These are phyloP conservation scores for Pittosporum tobira DNA, from an alignment of 129 eudicot genomes.

Conservation along the genomic window DNA sequence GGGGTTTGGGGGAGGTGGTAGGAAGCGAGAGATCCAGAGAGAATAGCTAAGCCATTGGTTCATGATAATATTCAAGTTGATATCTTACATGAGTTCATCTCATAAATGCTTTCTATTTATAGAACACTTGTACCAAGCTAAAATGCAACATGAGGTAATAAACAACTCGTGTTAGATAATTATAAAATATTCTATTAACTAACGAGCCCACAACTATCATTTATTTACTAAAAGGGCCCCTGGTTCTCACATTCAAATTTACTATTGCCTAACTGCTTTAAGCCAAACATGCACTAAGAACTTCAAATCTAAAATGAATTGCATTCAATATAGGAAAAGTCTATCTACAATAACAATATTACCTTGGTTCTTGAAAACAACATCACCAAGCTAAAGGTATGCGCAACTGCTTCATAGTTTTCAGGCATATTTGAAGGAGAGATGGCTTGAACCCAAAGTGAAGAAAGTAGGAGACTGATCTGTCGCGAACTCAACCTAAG, in stretches of 20 bases:
- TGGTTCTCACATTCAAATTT: neutral
- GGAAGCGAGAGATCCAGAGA: no score
- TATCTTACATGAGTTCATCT: no score
- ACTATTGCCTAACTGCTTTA: neutral
- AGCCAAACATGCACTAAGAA: neutral
- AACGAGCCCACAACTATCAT: no score
- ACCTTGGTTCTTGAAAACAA: slow-evolving; percentile 45
- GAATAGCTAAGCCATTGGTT: no score
- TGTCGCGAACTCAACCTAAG: slow-evolving; percentile 66
- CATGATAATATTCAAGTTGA: no score
- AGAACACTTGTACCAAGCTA: no score
- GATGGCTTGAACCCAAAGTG: slow-evolving; percentile 74
- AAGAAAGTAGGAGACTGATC: slow-evolving; percentile 73
- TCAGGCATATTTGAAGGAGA: slow-evolving; percentile 64
- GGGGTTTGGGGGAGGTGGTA: no score
- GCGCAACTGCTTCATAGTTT: slow-evolving; percentile 80
- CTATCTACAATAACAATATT: slow-evolving; percentile 6
- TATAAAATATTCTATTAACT: no score
- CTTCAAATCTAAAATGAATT: neutral
- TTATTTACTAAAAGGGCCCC: no score
- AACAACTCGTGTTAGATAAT: no score
- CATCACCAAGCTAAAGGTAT: slow-evolving; percentile 72
- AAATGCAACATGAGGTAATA: no score
- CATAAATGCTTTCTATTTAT: no score
- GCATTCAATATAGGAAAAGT: neutral